Percentiles rank a stretch among this genome's conserved stretches.
phyloP scores from a whole-genome alignment of 139 green algal species.

The Micromonas pusilla region DNA sequence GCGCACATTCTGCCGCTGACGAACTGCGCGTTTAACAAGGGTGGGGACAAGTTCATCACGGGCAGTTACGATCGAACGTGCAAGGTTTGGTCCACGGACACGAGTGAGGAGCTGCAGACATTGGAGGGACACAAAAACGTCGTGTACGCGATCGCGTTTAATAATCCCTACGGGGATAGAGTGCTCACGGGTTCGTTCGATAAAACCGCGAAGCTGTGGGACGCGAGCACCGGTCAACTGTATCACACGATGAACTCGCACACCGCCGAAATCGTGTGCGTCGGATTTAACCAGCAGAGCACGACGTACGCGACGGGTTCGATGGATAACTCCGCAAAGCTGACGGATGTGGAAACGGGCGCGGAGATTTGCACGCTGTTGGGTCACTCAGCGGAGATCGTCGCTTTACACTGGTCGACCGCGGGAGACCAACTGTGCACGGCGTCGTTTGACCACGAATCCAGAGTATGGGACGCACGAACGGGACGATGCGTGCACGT shows the following conservation, averaged over 20 bases:
- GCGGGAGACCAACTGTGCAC: slow-evolving; percentile 53
- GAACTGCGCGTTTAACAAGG: slow-evolving; percentile 78
- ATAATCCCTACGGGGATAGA: slow-evolving; percentile 71
- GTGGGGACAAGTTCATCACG: slow-evolving; percentile 66
- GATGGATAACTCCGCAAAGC: slow-evolving; percentile 72
- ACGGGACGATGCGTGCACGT: slow-evolving; percentile 58
- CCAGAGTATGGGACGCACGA: slow-evolving; percentile 61
- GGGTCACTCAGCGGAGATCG: slow-evolving; percentile 63
- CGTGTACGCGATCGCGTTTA: slow-evolving; percentile 72
- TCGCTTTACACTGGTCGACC: slow-evolving; percentile 59
- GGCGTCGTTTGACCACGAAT: slow-evolving; percentile 62
- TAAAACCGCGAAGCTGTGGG: slow-evolving; percentile 57
- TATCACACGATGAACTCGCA: slow-evolving; percentile 63
- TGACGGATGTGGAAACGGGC: slow-evolving; percentile 69
- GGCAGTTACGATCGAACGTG: slow-evolving; percentile 67
- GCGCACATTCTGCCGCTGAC: slow-evolving; percentile 68
- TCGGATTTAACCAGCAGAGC: slow-evolving; percentile 61
- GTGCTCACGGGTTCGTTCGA: slow-evolving; percentile 68
- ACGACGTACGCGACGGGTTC: slow-evolving; percentile 60
- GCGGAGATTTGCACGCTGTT: slow-evolving; percentile 45
- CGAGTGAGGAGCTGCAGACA: slow-evolving; percentile 60
- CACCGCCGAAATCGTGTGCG: slow-evolving; percentile 65
- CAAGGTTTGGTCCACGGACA: slow-evolving; percentile 69
- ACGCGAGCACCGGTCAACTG: slow-evolving; percentile 53
- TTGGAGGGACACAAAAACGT: slow-evolving; percentile 73